Evolutionary conservation across 2,329 filamentous ascomycete genomes (phyloP).

Genomic region (Fusarium tanahbumbuense): DNA sequence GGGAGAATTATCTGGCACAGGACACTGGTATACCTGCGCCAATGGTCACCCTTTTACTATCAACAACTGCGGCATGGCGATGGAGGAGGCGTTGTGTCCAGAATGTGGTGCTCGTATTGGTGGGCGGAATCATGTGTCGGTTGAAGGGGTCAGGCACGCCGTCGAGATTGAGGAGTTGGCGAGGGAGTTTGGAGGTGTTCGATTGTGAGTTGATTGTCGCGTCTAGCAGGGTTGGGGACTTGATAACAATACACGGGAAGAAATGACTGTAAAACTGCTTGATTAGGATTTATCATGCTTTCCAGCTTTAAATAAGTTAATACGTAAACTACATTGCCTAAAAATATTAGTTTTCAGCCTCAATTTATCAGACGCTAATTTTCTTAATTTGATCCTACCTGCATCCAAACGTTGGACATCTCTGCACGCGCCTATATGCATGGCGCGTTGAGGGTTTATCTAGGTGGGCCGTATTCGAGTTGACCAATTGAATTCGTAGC

Average conservation of each 20-base stretch:
- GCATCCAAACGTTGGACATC: too few species aligned
- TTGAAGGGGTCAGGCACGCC: not conserved
- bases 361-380: too few species aligned
- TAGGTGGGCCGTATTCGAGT: too few species aligned
- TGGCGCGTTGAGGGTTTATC: too few species aligned
- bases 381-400: too few species aligned
- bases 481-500: not conserved
- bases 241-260: too few species aligned
- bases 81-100: not conserved
- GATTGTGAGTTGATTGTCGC: not conserved
- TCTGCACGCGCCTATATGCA: too few species aligned
- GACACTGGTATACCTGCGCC: not conserved
- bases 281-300: too few species aligned
- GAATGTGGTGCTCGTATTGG: slow-evolving; percentile 2
- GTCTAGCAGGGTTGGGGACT: not conserved
- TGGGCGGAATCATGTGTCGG: not conserved
- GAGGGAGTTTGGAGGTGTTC: not conserved
- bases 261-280: too few species aligned
- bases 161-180: not conserved
- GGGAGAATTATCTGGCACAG: not conserved
- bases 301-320: accelerated
- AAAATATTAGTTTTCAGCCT: too few species aligned
- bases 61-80: slow-evolving; percentile 6
- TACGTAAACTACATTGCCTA: not conserved
- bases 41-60: not conserved